Evolutionary conservation across 2,329 filamentous ascomycete genomes (phyloP), one percentile per base, ranked within the genome.

Genomic region (Talaromyces sp.): DNA sequence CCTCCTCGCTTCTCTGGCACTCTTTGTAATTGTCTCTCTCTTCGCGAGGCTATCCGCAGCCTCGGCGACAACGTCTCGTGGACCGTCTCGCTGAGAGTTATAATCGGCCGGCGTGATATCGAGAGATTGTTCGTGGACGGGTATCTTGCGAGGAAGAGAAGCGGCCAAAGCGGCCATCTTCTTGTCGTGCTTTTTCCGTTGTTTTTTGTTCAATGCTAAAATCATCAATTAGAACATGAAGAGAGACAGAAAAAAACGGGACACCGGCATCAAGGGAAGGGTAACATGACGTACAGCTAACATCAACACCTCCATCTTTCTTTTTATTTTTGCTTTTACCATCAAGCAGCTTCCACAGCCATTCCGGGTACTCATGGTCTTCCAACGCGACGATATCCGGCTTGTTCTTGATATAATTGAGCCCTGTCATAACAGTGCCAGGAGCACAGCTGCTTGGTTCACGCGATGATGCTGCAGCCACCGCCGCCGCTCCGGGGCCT

Each of bases 351-450:
- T 65, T 69, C 78, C 78, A 81, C 58, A 81, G 63, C 78, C 78
- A 81, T 14, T 78, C 74, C 14, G 78, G 78, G 64, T 81, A 81
- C 64, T 80, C 78, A 49, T 72, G 70, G 63, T 81, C 78, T 59
- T 80, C 78, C 67, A 74, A 63, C 13, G 78, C 78, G 56, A 78
- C 58, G 26, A 79, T 63, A 41, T 78, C 75, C 7, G 77, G 73
- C 62, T 79, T 77, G 65, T 78, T 78, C 67, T 80, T 80, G 59
- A 77, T 73, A 66, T 80, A 80, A 61, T 78, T 78, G 51, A 81
- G 68, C 13, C 77, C 77, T 26, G 69, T 69, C 62, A 81, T 57
- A 60, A 70, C 71, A 5, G 73, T 75, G 11, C 78, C 78, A 7
- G 74, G 73, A 0, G 69, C 62, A 29, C 76, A 75, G 58, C 70